These are phyloP conservation scores for Teunomyces atbi DNA, from an alignment of 805 yeast genomes.

Conservation along the genomic window DNA sequence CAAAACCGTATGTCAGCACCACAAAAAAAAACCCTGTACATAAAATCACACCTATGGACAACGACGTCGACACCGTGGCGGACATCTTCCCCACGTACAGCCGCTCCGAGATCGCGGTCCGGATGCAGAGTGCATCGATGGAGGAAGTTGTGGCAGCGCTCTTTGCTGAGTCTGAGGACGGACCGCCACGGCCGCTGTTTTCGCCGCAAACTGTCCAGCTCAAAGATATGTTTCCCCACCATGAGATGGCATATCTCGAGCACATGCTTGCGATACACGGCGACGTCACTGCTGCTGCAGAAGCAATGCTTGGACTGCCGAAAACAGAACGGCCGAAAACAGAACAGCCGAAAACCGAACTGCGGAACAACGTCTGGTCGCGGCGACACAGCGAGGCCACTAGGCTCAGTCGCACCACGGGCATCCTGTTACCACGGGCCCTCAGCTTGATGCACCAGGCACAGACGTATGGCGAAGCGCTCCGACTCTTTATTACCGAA, in stretches of 20 bases:
- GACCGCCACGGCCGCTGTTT: neutral
- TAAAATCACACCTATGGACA: neutral
- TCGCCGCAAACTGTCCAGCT: conserved; percentile 15
- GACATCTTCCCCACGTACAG: conserved; percentile 27
- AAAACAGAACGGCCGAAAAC: too few relatives aligned
- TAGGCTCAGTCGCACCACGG: neutral
- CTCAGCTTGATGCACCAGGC: neutral
- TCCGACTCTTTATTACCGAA: neutral
- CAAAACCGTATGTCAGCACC: conserved; percentile 17
- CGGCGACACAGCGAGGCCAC: neutral
- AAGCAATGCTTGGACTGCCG: neutral
- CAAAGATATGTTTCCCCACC: conserved; percentile 47
- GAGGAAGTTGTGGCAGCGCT: conserved; percentile 25
- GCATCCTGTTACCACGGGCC: neutral
- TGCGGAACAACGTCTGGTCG: neutral
- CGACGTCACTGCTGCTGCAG: neutral
- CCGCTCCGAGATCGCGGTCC: conserved; percentile 25
- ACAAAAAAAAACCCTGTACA: neutral
- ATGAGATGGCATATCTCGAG: conserved; percentile 15
- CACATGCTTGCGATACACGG: neutral
- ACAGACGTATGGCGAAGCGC: neutral
- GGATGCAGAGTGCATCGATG: conserved; percentile 22
- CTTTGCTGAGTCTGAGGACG: conserved; percentile 13
- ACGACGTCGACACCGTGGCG: conserved; percentile 19
- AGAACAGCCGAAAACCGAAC: neutral